A percentile compares a stretch with the other conserved stretches of the same genome.
Evolutionary conservation across 495 filamentous ascomycete genomes (phyloP).

Genomic region (Aspergillus indologenus): DNA sequence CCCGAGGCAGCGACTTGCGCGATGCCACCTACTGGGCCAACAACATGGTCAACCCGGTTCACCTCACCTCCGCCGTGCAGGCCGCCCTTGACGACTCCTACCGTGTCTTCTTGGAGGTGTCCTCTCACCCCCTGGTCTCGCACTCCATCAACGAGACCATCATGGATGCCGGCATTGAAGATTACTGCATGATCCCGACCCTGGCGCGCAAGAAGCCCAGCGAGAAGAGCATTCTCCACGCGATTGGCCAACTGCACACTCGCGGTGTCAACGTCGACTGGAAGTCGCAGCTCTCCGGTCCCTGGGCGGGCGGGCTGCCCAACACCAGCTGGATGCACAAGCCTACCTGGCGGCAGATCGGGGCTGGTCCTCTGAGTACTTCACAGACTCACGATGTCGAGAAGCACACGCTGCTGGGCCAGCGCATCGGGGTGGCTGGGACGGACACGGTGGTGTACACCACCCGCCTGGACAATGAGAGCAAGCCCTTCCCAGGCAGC

Average conservation of each 20-base stretch:
- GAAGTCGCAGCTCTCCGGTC: constrained; percentile 34
- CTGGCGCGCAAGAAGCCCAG: constrained; percentile 27
- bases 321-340: constrained; percentile 48
- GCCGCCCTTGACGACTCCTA: constrained; percentile 35
- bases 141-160: constrained; percentile 37
- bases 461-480: constrained; percentile 27
- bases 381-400: constrained; percentile 26
- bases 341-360: constrained; percentile 50
- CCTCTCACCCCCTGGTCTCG: constrained; percentile 33
- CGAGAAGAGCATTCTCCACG: constrained; percentile 13
- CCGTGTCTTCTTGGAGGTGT: constrained; percentile 34
- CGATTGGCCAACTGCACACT: constrained; percentile 35
- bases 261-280: constrained; percentile 47
- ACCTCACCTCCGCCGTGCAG: constrained; percentile 25
- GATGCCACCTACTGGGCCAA: constrained; percentile 20
- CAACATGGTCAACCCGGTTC: constrained; percentile 18
- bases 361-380: constrained; percentile 11
- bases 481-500: constrained; percentile 33
- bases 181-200: constrained; percentile 30
- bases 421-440: constrained; percentile 24
- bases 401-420: constrained; percentile 33
- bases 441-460: constrained; percentile 23
- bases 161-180: constrained; percentile 26
- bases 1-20: constrained; percentile 19
- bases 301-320: constrained; percentile 30